phyloP scores from a whole-genome alignment of 306 rosid genomes.

The Purshia tridentata region DNA sequence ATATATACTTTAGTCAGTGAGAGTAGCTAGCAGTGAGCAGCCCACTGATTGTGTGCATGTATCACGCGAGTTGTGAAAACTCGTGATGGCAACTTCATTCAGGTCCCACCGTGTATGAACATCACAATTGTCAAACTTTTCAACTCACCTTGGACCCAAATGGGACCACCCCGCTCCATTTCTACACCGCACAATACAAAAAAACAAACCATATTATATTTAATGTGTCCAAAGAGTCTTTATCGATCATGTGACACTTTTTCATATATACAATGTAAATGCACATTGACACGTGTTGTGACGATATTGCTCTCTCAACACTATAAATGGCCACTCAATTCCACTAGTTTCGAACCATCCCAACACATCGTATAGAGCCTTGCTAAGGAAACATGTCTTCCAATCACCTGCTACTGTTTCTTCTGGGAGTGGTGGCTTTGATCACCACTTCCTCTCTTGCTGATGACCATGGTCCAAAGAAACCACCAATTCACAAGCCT shows the following conservation, averaged over 20 bases:
- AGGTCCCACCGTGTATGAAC: neutral
- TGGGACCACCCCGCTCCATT: neutral
- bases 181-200: neutral
- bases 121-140: neutral
- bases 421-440: conserved; percentile 36
- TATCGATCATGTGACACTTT: too few species aligned
- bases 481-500: neutral
- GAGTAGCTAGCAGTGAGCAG: neutral
- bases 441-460: conserved; percentile 30
- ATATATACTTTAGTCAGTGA: neutral
- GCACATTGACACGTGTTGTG: conserved; percentile 3
- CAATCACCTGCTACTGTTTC: conserved; percentile 11
- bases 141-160: neutral
- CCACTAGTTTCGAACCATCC: neutral
- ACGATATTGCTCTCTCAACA: neutral
- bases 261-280: too few species aligned
- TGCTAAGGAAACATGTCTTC: conserved; percentile 24
- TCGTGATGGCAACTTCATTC: neutral
- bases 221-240: neutral
- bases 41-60: neutral
- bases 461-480: neutral
- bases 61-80: conserved; percentile 17
- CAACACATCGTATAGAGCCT: neutral
- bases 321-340: conserved; percentile 23
- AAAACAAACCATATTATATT: neutral